Base-by-base conservation (phyloP, 2,329 filamentous ascomycete genomes). In the Colletotrichum magnum region DNA sequence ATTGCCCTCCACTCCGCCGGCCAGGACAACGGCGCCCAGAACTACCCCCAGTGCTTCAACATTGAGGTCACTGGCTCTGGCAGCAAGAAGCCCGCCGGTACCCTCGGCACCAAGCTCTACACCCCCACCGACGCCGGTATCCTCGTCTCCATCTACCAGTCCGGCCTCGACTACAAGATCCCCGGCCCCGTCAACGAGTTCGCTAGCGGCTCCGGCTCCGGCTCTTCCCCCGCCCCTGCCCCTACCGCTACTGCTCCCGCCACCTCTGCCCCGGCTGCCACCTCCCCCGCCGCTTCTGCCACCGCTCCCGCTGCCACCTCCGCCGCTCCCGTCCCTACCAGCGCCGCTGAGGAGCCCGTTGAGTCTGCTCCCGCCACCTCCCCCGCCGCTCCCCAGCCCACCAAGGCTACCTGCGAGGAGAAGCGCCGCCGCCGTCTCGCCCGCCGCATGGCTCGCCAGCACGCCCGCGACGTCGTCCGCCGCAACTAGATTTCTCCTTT, bases 1-100 rank as follows among this genome's bases (percentile, higher is more conserved):
- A 85, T 88, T 61, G 86, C 83, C 21, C 83, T 88, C 21, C 87
- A 88, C 81, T 80, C 80, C 36, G 86, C 81, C 15, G 81, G 78
- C 4, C 72, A 76, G 47, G 61, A 57, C 59, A 75, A 79, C 16
- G 82, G 81, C 63, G 85, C 85, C 2, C 85, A 87, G 76, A 79
- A 80, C 64, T 87, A 87, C 75, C 85, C 85, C n/a, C 83, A 86
- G 79, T 87, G 85, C 74, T 78, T 86, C 68, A 86, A 86, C 73
- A 75, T 86, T 50, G 78, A 83, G 73, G 79, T 87, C 57, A 81
- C 79, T 54, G 84, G 85, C 48, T 75, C 78, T 53, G 80, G 81
- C 28, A 72, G 74, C 0, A 70, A 70, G 10, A 67, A 68, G 9
- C 74, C 79, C 32, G 75, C 71, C 26, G 76, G 77, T 9, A 75